These are phyloP conservation scores for Sutorius australiensis DNA, from an alignment of 768 basidiomycete genomes.

Conservation along the genomic window DNA sequence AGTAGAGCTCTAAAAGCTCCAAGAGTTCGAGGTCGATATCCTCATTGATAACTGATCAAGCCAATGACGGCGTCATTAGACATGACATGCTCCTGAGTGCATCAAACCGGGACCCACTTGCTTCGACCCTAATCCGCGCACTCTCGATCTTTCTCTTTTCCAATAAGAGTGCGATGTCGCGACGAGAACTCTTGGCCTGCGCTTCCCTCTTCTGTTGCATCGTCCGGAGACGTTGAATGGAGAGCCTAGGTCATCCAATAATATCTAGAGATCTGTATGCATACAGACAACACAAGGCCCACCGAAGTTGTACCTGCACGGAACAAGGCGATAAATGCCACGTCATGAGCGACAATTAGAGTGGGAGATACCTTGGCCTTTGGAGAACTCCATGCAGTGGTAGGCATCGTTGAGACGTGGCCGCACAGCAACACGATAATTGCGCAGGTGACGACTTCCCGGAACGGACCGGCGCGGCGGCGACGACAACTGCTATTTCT, in stretches of 20 bases:
- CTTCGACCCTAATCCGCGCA: slow-evolving; percentile 81
- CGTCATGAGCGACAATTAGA: neutral
- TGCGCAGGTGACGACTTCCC: neutral
- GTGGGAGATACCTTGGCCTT: slow-evolving; percentile 50
- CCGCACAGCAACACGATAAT: neutral
- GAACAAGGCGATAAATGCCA: slow-evolving; percentile 2
- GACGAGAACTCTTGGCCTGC: slow-evolving; percentile 65
- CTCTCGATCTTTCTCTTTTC: slow-evolving; percentile 82
- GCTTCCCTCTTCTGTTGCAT: slow-evolving; percentile 92
- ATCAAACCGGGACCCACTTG: slow-evolving; percentile 45
- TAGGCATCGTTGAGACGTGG: slow-evolving; percentile 21
- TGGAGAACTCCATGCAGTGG: slow-evolving; percentile 52
- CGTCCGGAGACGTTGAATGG: slow-evolving; percentile 80
- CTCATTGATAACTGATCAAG: slow-evolving; percentile 67
- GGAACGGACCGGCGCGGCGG: slow-evolving; percentile 17
- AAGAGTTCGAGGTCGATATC: slow-evolving; percentile 84
- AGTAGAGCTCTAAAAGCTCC: slow-evolving; percentile 91
- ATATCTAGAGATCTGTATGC: neutral
- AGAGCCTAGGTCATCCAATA: slow-evolving; percentile 49
- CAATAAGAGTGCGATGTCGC: slow-evolving; percentile 78
- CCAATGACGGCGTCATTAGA: slow-evolving; percentile 13
- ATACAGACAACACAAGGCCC: slow-evolving; percentile 8
- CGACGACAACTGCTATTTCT: neutral
- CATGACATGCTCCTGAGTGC: neutral
- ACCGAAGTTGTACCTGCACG: slow-evolving; percentile 48